A percentile compares a stretch with the other conserved stretches of the same genome.
Conservation (phyloP, 164 flowering plant genomes). For the Stephania yunnanensis region DNA sequence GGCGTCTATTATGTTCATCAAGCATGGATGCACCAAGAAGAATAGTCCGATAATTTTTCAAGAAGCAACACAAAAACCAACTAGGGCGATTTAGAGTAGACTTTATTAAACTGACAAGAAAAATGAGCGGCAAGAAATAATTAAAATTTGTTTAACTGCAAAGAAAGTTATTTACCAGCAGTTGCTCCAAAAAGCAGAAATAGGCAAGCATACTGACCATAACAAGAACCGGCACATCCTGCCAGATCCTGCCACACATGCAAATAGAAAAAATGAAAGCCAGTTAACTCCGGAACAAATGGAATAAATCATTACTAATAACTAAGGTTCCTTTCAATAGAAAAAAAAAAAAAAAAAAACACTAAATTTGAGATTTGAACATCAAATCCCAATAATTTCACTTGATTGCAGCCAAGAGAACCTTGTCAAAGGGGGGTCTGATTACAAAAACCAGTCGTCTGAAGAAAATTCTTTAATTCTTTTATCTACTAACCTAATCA, state of each 20-base stretch:
- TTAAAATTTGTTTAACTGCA: background rate
- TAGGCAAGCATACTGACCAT: slow-evolving; percentile 87
- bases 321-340: background rate
- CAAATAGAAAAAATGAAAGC: slow-evolving; percentile 1
- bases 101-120: too few species aligned
- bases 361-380: too few species aligned
- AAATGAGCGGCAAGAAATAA: background rate
- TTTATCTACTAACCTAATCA: background rate
- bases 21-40: too few species aligned
- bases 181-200: slow-evolving; percentile 84
- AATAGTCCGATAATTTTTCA: too few species aligned
- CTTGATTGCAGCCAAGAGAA: background rate
- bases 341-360: too few species aligned
- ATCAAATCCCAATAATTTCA: background rate
- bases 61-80: too few species aligned
- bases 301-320: background rate
- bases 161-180: slow-evolving; percentile 44
- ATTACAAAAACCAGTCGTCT: background rate
- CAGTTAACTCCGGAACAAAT: background rate
- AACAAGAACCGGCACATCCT: slow-evolving; percentile 76
- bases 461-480: background rate
- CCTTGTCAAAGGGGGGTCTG: background rate
- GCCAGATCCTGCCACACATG: slow-evolving; percentile 61
- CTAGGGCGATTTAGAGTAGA: too few species aligned
- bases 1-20: too few species aligned